Percentiles rank a stretch among this genome's conserved stretches.
Evolutionary conservation across 225 moss, liverwort and hornwort species (phyloP).

Genomic region (Bryoerythrophyllum caledonicum): DNA sequence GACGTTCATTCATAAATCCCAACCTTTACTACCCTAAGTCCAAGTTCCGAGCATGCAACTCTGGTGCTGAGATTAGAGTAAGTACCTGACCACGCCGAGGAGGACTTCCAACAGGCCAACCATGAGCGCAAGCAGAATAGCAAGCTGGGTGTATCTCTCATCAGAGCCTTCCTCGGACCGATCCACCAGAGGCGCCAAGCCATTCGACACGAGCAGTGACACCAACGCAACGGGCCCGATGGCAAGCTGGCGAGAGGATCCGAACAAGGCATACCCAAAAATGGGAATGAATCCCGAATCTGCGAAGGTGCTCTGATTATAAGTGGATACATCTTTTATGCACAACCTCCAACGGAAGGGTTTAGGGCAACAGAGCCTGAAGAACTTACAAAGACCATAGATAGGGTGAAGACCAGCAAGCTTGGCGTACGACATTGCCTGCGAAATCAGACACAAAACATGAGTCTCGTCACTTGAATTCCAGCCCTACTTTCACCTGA

Average conservation of each 20-base stretch:
- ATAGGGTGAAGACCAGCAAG: conserved; percentile 98
- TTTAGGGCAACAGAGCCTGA: background rate
- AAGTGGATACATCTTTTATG: background rate
- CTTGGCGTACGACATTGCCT: conserved; percentile 94
- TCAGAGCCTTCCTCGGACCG: conserved; percentile 35
- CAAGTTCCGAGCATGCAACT: background rate
- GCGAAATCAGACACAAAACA: conserved; percentile 23
- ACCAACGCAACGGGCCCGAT: conserved; percentile 96
- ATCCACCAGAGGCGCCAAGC: conserved; percentile 61
- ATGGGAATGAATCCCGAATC: conserved; percentile 84
- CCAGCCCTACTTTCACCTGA: conserved; percentile 1
- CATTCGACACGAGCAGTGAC: conserved; percentile 80
- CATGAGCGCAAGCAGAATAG: conserved; percentile 82
- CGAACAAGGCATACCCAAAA: conserved; percentile 70
- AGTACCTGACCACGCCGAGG: conserved; percentile 77
- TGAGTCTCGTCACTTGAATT: background rate
- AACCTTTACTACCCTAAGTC: background rate
- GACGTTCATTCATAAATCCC: too few relatives aligned
- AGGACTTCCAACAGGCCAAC: conserved; percentile 79
- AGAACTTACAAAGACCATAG: conserved; percentile 82
- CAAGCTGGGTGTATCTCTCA: conserved; percentile 67
- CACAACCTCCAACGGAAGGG: background rate
- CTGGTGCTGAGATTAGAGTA: background rate
- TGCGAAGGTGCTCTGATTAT: conserved; percentile 31
- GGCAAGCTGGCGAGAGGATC: conserved; percentile 89